Evolutionary conservation across 768 basidiomycete species (phyloP).

Genomic region (Cytidiella melzeri): DNA sequence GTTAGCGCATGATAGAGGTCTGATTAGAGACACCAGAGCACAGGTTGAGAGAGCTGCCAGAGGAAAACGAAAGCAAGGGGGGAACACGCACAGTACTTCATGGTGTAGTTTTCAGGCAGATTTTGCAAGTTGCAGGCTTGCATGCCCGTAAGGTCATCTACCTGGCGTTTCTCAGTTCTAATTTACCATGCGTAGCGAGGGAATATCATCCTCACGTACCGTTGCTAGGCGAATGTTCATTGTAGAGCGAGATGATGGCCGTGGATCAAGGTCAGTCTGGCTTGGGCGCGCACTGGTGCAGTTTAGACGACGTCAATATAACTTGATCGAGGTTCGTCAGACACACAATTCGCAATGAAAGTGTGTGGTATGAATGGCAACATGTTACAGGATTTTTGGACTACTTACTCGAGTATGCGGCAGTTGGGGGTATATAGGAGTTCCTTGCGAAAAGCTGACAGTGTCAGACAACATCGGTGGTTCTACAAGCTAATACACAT

Average conservation of each 20-base stretch:
- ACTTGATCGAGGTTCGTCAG: too few species aligned
- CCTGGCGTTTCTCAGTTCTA: constrained; percentile 36
- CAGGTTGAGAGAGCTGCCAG: too few species aligned
- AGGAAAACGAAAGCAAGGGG: neutral
- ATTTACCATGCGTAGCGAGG: neutral
- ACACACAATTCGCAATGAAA: too few species aligned
- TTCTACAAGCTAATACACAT: neutral
- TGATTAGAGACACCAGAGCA: constrained; percentile 24
- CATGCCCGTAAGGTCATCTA: constrained; percentile 87
- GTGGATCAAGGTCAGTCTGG: neutral
- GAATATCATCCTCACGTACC: constrained; percentile 17
- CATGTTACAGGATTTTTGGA: too few species aligned
- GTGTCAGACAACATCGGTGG: too few species aligned
- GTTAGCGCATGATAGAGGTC: constrained; percentile 88
- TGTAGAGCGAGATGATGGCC: neutral
- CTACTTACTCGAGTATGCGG: too few species aligned
- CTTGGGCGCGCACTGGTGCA: neutral
- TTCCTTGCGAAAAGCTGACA: neutral
- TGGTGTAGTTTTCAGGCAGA: constrained; percentile 85
- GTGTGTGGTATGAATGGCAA: neutral
- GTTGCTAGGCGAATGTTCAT: constrained; percentile 44
- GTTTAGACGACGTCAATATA: too few species aligned
- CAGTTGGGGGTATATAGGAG: too few species aligned
- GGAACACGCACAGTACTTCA: constrained; percentile 60
- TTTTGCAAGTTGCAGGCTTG: constrained; percentile 93